Evolutionary conservation across 352 stramenopile species (phyloP), one percentile per base, ranked within the genome.

Genomic region (Pythium sukuiense): DNA sequence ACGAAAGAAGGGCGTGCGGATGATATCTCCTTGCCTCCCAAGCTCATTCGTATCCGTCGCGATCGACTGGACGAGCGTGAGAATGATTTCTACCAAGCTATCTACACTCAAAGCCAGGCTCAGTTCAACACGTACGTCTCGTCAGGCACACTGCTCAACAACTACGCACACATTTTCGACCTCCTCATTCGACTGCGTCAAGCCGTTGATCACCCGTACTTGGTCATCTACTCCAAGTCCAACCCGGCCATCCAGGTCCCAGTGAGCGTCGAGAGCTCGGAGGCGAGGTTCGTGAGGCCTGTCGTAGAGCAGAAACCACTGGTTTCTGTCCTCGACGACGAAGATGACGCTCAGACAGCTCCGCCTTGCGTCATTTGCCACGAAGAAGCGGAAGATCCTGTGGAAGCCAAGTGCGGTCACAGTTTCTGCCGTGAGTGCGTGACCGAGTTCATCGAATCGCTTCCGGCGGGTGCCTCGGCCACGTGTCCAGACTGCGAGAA

Each of bases 101-200:
- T 95, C 45, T 99, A 99, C 81, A 99, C 95, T 3, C 93, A 99
- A 68, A 98, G 90, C 37, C 90, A 98, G 76, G 93, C 94, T 13
- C 93, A 98, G 65, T 99, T 99, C 75, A 95, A 99, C 81, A 98
- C 98, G 11, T 99, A 99, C 71, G 95, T 99, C 26, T 90, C 93
- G 37, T 90, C 86, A 18, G 97, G 97, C 14, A 99, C 97, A 56
- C 73, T 99, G 24, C 77, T 99, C n/a, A 99, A 99, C 87, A 99
- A 99, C 74, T 99, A 99, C 71, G 97, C 97, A 12, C 96, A 99
- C 88, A 93, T 99, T 66, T 98, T 99, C 79, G 97, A 97, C 66
- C 86, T 99, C 18, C 80, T 99, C 2, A 99, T 99, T 43, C 92
- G 97, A 3, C 91, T 99, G 66, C 91, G 98, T 3, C 97, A 99